Base-by-base conservation (phyloP, 2,329 filamentous ascomycete genomes). In the Nemania sp. region DNA sequence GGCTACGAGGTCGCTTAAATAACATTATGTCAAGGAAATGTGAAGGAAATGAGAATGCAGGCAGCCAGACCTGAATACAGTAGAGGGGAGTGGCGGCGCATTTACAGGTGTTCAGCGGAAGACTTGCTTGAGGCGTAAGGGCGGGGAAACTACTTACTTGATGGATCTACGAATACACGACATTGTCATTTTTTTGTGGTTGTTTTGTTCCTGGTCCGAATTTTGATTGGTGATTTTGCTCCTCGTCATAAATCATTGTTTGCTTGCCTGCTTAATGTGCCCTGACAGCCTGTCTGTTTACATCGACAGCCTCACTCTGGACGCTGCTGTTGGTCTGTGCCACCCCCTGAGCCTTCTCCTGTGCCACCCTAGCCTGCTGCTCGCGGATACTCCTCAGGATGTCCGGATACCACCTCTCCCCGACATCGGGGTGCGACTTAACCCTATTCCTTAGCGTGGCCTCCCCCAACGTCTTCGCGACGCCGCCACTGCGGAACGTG, bases 341-440 rank as follows among this genome's bases (percentile, higher is more conserved):
- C 5, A 11, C 54, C 27, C 20, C 54, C 32, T 56, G 20, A 7
- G 45, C 45, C 26, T 75, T 73, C 59, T 77, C 75, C 65, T 77
- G 73, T 71, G 77, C 80, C 72, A 81, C 79, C 72, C 71, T 78
- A 38, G 82, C 82, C 80, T 90, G 85, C 78, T 90, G 86, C 73
- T 86, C 86, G 60, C 86, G 84, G 59, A 91, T 87, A 67, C 84
- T 83, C 67, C 79, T 80, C 71, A 89, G 75, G 22, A 90, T 86
- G 51, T 91, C 88, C 2, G 90, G 90, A 77, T 92, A 93, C 89
- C 93, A 97, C 74, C 89, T 84, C 83, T 94, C 92, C 1, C 92
- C 93, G 0, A 97, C 93, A 78, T 97, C 93, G 3, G 91, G 92
- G 81, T 97, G 93, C 72, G 91, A 94, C 85, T 94, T 96, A 73